phyloP scores from a whole-genome alignment of 306 rosid species.

The Prunus kanzakura region DNA sequence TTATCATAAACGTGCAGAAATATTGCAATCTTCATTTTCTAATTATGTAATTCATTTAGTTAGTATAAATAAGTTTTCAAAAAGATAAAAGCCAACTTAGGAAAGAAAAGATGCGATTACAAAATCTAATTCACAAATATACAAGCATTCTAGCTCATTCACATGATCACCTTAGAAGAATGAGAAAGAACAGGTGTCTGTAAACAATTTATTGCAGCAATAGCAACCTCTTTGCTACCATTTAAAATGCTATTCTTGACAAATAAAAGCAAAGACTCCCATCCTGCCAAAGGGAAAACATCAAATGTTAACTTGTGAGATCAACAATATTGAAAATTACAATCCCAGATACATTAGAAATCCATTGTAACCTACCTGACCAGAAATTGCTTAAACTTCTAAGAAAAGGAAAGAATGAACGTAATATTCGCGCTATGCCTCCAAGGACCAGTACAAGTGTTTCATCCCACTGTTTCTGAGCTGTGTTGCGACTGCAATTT shows the following conservation, averaged over 20 bases:
- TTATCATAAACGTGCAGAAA: not conserved
- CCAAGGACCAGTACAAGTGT: conserved; percentile 88
- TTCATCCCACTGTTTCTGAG: conserved; percentile 99
- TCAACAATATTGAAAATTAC: conserved; percentile 20
- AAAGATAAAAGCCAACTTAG: not conserved
- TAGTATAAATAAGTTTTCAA: not conserved
- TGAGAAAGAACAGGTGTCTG: conserved; percentile 85
- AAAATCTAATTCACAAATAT: not conserved
- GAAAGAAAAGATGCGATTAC: not conserved
- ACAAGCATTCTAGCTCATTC: conserved; percentile 15
- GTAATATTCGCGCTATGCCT: conserved; percentile 85
- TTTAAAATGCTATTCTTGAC: conserved; percentile 74
- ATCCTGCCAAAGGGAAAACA: conserved; percentile 53
- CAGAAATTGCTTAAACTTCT: conserved; percentile 71
- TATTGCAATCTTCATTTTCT: not conserved
- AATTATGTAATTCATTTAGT: not conserved
- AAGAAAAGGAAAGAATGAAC: conserved; percentile 86
- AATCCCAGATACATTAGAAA: conserved; percentile 19
- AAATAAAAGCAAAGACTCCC: conserved; percentile 87
- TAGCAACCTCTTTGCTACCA: conserved; percentile 95
- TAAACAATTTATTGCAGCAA: conserved; percentile 89
- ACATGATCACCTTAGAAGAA: conserved; percentile 66
- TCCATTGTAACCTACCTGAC: conserved; percentile 64
- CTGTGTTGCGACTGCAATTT: conserved; percentile 90
- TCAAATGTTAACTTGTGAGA: conserved; percentile 9